Evolutionary conservation across 1,284 basidiomycete genomes (phyloP).

Genomic region (Puccinia novopanici): DNA sequence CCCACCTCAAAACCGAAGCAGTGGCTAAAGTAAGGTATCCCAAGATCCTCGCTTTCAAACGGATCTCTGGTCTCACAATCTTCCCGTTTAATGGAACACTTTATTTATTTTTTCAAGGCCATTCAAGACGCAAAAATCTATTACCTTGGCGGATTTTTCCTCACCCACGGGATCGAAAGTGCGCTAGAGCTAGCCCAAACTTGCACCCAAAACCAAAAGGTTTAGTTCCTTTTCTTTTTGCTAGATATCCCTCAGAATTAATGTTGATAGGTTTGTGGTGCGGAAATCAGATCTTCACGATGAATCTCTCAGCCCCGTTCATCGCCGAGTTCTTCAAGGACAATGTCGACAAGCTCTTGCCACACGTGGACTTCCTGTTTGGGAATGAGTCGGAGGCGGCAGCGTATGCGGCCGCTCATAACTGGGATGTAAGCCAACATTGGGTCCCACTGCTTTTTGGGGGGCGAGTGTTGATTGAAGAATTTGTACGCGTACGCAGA

Average conservation of each 20-base stretch:
- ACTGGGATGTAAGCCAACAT: constrained; percentile 60
- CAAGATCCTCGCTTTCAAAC: constrained; percentile 61
- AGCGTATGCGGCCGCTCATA: constrained; percentile 74
- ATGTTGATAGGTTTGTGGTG: constrained; percentile 29
- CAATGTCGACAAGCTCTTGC: constrained; percentile 76
- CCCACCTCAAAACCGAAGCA: constrained; percentile 32
- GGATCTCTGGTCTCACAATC: constrained; percentile 85
- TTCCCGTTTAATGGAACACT: constrained; percentile 73
- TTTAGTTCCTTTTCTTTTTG: constrained; percentile 56
- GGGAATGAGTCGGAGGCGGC: constrained; percentile 94
- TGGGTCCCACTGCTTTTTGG: neutral
- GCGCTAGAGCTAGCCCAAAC: constrained; percentile 77
- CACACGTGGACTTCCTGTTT: constrained; percentile 81
- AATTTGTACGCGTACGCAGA: constrained; percentile 55
- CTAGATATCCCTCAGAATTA: too few species aligned
- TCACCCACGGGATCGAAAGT: constrained; percentile 83
- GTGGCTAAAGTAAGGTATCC: constrained; percentile 23
- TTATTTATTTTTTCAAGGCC: constrained; percentile 69
- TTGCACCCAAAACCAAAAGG: constrained; percentile 77
- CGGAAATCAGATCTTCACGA: constrained; percentile 71
- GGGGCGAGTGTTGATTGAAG: neutral
- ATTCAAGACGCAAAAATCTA: constrained; percentile 80
- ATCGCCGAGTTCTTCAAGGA: constrained; percentile 90
- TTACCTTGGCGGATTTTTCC: constrained; percentile 97
- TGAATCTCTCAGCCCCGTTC: constrained; percentile 97